Percentiles rank a stretch among this genome's conserved stretches.
These are phyloP conservation scores for Epicoccum sorghinum DNA, from an alignment of 2,329 filamentous ascomycete genomes.

Conservation along the genomic window DNA sequence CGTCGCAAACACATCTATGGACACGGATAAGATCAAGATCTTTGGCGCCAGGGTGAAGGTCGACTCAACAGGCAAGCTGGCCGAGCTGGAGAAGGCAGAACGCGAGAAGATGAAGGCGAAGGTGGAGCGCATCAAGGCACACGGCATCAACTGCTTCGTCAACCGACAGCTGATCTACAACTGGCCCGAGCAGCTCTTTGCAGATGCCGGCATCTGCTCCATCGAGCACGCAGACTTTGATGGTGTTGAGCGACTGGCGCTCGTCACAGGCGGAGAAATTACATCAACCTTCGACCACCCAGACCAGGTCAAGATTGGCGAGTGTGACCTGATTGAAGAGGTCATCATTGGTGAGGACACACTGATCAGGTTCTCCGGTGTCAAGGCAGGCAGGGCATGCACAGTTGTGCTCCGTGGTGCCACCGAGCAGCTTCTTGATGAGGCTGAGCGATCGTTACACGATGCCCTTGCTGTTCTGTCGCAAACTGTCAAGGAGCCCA, in stretches of 20 bases:
- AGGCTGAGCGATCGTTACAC: constrained; percentile 94
- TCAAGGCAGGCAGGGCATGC: constrained; percentile 91
- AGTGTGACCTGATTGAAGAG: constrained; percentile 95
- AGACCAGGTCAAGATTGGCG: constrained; percentile 92
- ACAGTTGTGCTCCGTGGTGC: constrained; percentile 96
- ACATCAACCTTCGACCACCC: constrained; percentile 98
- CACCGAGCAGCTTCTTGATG: constrained; percentile 94
- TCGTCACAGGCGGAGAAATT: constrained; percentile 97
- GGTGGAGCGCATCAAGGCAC: constrained; percentile 97
- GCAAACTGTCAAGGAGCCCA: constrained; percentile 92
- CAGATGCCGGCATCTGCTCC: constrained; percentile 95
- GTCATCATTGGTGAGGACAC: constrained; percentile 98
- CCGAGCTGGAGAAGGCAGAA: constrained; percentile 98
- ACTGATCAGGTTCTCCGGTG: constrained; percentile 95
- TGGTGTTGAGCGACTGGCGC: constrained; percentile 89
- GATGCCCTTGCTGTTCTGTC: constrained; percentile 95
- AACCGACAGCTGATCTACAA: constrained; percentile 99
- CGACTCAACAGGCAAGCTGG: constrained; percentile 91
- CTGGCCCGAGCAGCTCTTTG: constrained; percentile 99
- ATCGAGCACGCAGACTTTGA: constrained; percentile 99
- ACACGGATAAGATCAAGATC: constrained; percentile 99
- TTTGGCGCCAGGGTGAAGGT: constrained; percentile 98
- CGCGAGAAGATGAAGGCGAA: constrained; percentile 99
- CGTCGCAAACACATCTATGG: constrained; percentile 98
- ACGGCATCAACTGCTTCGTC: constrained; percentile 99